Evolutionary conservation across 805 yeast species (phyloP).

Genomic region (Candida boidinii): DNA sequence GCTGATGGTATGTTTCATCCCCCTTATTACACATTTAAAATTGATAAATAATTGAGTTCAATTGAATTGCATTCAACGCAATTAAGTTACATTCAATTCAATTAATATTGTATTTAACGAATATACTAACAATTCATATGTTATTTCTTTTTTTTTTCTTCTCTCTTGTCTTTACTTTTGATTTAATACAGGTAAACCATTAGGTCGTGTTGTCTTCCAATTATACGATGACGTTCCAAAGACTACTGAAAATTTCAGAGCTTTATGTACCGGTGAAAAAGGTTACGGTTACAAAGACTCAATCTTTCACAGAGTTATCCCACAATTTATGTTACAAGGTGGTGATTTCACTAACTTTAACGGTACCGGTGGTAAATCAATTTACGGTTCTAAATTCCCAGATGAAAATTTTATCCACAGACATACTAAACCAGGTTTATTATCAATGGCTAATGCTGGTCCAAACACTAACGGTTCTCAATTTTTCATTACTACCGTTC

Average conservation of each 20-base stretch:
- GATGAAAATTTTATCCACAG: constrained; percentile 64
- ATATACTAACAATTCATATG: constrained; percentile 21
- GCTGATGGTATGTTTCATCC: constrained; percentile 23
- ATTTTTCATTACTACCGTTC: constrained; percentile 78
- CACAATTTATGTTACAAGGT: constrained; percentile 95
- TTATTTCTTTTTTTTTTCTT: no score
- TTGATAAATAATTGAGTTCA: constrained; percentile 21
- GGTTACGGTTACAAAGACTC: constrained; percentile 86
- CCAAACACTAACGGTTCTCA: constrained; percentile 91
- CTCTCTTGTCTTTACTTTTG: no score
- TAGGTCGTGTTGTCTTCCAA: constrained; percentile 67
- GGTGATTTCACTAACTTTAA: constrained; percentile 81
- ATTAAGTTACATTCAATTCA: constrained; percentile 23
- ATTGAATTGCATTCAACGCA: not conserved
- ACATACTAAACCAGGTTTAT: constrained; percentile 73
- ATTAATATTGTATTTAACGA: constrained; percentile 33
- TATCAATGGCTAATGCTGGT: constrained; percentile 92
- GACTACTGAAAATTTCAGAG: constrained; percentile 77
- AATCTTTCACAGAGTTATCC: constrained; percentile 94
- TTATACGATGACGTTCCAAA: constrained; percentile 86
- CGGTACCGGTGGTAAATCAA: constrained; percentile 91
- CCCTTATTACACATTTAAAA: constrained; percentile 3
- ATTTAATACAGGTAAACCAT: constrained; percentile 24
- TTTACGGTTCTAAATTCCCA: constrained; percentile 56
- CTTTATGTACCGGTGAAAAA: constrained; percentile 84